Conservation (phyloP, 163 green algal species). For the Chlorella variabilis region DNA sequence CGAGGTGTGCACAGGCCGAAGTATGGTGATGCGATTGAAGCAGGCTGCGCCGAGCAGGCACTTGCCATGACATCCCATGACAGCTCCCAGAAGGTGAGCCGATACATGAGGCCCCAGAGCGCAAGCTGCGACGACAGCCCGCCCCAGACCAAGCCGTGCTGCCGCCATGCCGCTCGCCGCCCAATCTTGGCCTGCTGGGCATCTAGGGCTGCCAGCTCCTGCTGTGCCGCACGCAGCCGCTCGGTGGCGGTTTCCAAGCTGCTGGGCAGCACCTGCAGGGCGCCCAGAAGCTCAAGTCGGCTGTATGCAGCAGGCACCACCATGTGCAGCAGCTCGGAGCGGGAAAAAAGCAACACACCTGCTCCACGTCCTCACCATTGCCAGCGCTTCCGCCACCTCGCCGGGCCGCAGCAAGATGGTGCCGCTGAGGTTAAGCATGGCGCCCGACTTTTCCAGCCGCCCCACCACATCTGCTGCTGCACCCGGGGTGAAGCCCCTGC, state of each 20-base stretch:
- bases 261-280: conserved; percentile 5
- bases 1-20: neutral
- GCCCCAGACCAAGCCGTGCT: neutral
- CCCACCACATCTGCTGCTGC: conserved; percentile 4
- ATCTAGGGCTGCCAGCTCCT: conserved; percentile 2
- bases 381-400: conserved; percentile 23
- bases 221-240: neutral
- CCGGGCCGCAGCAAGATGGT: conserved; percentile 25
- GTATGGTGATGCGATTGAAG: too few species aligned
- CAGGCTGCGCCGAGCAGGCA: neutral
- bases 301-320: too few species aligned
- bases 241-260: neutral
- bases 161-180: neutral
- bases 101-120: conserved; percentile 19
- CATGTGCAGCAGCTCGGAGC: neutral
- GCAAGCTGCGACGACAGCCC: neutral
- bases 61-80: conserved; percentile 24
- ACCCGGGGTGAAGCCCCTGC: conserved; percentile 6
- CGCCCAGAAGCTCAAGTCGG: too few species aligned
- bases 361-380: conserved; percentile 1
- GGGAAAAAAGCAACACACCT: neutral
- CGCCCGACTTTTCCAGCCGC: neutral
- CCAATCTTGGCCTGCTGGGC: neutral
- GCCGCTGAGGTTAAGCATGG: neutral
- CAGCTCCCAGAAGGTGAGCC: conserved; percentile 28